Evolutionary conservation across 2,329 filamentous ascomycete genomes (phyloP).

Genomic region (Pyrenochaeta sp.): DNA sequence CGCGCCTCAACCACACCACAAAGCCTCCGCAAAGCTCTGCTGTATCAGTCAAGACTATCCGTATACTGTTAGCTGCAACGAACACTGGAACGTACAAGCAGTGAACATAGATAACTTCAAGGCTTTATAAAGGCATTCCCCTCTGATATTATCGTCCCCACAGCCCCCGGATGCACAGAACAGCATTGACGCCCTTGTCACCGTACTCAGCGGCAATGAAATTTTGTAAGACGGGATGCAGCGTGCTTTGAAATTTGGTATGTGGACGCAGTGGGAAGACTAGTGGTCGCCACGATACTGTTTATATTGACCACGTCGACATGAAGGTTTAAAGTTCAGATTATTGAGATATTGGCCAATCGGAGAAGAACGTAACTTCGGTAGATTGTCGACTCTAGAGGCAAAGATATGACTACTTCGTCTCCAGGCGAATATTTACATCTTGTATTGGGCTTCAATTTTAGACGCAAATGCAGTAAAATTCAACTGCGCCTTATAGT

Average conservation of each 20-base stretch:
- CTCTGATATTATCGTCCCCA: too few relatives aligned
- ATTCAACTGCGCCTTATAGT: too few relatives aligned
- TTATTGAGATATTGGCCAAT: too few relatives aligned
- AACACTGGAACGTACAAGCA: too few relatives aligned
- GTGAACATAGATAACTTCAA: neutral
- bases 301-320: conserved; percentile 56
- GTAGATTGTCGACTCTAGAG: too few relatives aligned
- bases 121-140: too few relatives aligned
- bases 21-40: conserved; percentile 20
- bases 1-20: conserved; percentile 33
- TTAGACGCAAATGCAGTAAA: too few relatives aligned
- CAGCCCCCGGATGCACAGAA: conserved; percentile 40
- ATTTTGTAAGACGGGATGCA: conserved; percentile 60
- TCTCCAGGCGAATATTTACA: too few relatives aligned
- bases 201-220: conserved; percentile 52
- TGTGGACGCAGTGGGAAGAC: conserved; percentile 21
- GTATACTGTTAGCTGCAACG: too few relatives aligned
- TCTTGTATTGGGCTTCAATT: too few relatives aligned
- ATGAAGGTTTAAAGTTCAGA: neutral
- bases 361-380: too few relatives aligned
- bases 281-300: conserved; percentile 52
- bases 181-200: conserved; percentile 28
- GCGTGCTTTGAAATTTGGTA: conserved; percentile 63
- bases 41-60: conserved; percentile 15
- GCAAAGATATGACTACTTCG: too few relatives aligned